Percentiles rank a stretch among this genome's conserved stretches.
phyloP scores from a whole-genome alignment of 177 flowering plant species.

The Tripterygium wilfordii region DNA sequence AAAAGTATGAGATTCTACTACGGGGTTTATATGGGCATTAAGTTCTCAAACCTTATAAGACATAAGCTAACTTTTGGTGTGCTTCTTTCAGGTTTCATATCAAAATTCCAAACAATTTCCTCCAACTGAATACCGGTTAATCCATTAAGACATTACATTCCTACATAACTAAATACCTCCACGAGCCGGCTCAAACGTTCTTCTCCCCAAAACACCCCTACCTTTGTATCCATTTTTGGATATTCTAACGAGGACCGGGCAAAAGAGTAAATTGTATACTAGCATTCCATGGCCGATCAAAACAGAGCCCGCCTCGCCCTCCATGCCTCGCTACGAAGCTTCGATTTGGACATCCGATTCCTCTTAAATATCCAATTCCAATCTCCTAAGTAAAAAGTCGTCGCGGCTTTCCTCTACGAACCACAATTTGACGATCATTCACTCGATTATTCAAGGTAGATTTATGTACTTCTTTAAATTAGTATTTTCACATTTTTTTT shows the following conservation, averaged over 20 bases:
- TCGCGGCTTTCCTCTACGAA: not conserved
- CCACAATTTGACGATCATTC: not conserved
- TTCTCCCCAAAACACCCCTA: conserved; percentile 7
- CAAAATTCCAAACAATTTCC: too few species aligned
- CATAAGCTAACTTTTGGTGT: too few species aligned
- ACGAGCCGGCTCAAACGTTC: conserved; percentile 8
- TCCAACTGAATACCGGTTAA: too few species aligned
- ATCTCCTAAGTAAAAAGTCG: not conserved
- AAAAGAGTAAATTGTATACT: conserved; percentile 4
- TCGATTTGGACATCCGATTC: conserved; percentile 15
- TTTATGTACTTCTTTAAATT: not conserved
- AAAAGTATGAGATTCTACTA: too few species aligned
- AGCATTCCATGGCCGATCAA: conserved; percentile 30
- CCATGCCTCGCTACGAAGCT: conserved; percentile 24
- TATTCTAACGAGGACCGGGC: conserved; percentile 4
- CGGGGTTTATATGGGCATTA: too few species aligned
- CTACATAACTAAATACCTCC: too few species aligned
- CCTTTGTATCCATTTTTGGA: not conserved
- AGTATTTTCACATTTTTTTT: not conserved
- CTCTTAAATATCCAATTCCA: not conserved
- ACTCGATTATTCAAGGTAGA: conserved; percentile 3
- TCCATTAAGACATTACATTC: too few species aligned
- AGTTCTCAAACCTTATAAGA: too few species aligned
- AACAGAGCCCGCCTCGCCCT: conserved; percentile 20
- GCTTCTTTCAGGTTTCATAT: too few species aligned